These are phyloP conservation scores for Pseudozyma sp. DNA, from an alignment of 1,284 basidiomycete species.

Conservation along the genomic window DNA sequence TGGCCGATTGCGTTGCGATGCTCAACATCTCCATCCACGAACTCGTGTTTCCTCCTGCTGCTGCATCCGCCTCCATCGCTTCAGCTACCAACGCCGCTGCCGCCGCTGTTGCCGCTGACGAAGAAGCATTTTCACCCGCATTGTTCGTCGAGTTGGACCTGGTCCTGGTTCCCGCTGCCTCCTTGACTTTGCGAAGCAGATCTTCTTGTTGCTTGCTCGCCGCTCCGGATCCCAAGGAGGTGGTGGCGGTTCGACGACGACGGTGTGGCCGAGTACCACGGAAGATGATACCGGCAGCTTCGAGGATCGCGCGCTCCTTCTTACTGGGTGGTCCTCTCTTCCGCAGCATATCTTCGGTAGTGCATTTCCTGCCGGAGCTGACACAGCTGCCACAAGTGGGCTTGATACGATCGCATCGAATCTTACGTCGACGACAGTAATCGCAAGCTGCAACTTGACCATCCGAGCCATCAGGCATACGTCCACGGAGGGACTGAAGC, in stretches of 20 bases:
- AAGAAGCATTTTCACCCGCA: conserved; percentile 13
- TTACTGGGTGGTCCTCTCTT: conserved; percentile 55
- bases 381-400: conserved; percentile 51
- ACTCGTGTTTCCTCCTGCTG: conserved; percentile 17
- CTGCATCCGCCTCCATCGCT: not conserved
- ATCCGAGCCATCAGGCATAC: conserved; percentile 48
- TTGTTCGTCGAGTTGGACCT: conserved; percentile 37
- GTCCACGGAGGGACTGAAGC: conserved; percentile 41
- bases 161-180: conserved; percentile 25
- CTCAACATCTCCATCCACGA: conserved; percentile 53
- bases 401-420: conserved; percentile 50
- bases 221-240: conserved; percentile 37
- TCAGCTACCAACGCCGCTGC: not conserved
- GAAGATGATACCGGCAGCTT: conserved; percentile 52
- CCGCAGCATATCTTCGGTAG: conserved; percentile 53
- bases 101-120: too few species aligned
- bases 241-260: conserved; percentile 43
- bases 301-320: conserved; percentile 47
- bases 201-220: conserved; percentile 44
- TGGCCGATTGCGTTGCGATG: conserved; percentile 29
- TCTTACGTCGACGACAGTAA: conserved; percentile 51
- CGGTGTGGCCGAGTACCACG: conserved; percentile 46
- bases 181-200: conserved; percentile 35
- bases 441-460: conserved; percentile 52
- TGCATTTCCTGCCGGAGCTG: conserved; percentile 38